Evolutionary conservation across 129 eudicot species (phyloP).

Genomic region (Artemisia tridentata): DNA sequence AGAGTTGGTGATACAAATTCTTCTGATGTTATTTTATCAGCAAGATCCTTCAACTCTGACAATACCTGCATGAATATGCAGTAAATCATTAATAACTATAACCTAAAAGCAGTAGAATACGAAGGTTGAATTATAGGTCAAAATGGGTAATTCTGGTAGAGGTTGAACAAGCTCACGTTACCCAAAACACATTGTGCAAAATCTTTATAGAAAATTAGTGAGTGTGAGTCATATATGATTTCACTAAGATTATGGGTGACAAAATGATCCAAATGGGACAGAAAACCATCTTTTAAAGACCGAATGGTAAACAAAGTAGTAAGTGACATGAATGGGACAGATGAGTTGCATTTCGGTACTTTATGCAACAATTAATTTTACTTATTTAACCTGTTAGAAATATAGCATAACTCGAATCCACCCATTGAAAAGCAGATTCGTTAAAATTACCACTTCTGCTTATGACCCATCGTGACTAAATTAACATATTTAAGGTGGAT

Average conservation of each 20-base stretch:
- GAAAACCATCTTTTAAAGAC: no score
- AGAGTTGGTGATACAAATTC: constrained; percentile 76
- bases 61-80: constrained; percentile 48
- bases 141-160: not conserved
- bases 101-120: not conserved
- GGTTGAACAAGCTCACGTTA: not conserved
- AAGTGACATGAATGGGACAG: no score
- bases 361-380: no score
- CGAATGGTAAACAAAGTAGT: no score
- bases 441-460: not conserved
- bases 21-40: constrained; percentile 53
- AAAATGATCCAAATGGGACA: no score
- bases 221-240: no score
- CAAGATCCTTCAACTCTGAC: constrained; percentile 72
- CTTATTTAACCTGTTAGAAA: not conserved
- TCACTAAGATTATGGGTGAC: no score
- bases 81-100: not conserved
- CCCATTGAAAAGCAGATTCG: not conserved
- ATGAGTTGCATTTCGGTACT: no score
- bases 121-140: not conserved
- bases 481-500: not conserved
- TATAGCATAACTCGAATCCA: not conserved
- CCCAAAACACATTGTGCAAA: not conserved
- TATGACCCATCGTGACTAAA: not conserved
- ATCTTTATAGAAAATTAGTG: not conserved